These are phyloP conservation scores for Chlorencoelia australis DNA, from an alignment of 2,329 filamentous ascomycete genomes.

Conservation along the genomic window DNA sequence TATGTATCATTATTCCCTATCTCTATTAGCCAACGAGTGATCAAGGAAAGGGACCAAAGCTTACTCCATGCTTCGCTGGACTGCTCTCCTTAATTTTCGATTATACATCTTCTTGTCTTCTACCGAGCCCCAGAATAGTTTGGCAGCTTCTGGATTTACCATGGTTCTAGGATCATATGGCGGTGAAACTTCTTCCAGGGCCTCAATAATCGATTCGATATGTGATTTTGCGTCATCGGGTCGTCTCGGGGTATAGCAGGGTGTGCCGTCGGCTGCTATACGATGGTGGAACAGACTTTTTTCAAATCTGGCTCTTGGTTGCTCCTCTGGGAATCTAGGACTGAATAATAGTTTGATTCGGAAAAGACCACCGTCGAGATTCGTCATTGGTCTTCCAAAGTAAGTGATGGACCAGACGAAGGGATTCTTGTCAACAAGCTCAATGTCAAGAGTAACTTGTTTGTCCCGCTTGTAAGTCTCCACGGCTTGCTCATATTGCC, in stretches of 20 bases:
- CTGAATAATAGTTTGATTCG: slow-evolving; percentile 71
- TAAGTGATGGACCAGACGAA: slow-evolving; percentile 86
- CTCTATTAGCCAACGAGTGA: slow-evolving; percentile 5
- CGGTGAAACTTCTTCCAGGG: slow-evolving; percentile 79
- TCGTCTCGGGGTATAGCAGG: slow-evolving; percentile 69
- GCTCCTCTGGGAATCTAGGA: slow-evolving; percentile 75
- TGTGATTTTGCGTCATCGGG: slow-evolving; percentile 73
- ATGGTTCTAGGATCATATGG: slow-evolving; percentile 84
- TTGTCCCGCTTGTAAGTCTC: slow-evolving; percentile 64
- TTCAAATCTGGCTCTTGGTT: slow-evolving; percentile 73
- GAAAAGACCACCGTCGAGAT: slow-evolving; percentile 86
- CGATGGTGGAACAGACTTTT: slow-evolving; percentile 82
- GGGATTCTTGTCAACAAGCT: slow-evolving; percentile 70
- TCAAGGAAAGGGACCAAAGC: neutral
- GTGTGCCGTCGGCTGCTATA: slow-evolving; percentile 67
- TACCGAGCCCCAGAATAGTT: slow-evolving; percentile 72
- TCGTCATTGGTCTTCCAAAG: slow-evolving; percentile 86
- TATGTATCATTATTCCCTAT: slow-evolving; percentile 21
- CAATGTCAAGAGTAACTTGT: slow-evolving; percentile 62
- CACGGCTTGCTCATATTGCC: slow-evolving; percentile 75
- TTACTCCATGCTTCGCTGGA: slow-evolving; percentile 57
- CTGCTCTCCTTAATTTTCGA: slow-evolving; percentile 66
- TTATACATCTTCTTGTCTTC: slow-evolving; percentile 81
- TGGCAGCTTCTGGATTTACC: slow-evolving; percentile 77
- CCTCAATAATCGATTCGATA: slow-evolving; percentile 70